These are phyloP conservation scores for Phytophthora citrophthora DNA, from an alignment of 352 stramenopile species.

Conservation along the genomic window DNA sequence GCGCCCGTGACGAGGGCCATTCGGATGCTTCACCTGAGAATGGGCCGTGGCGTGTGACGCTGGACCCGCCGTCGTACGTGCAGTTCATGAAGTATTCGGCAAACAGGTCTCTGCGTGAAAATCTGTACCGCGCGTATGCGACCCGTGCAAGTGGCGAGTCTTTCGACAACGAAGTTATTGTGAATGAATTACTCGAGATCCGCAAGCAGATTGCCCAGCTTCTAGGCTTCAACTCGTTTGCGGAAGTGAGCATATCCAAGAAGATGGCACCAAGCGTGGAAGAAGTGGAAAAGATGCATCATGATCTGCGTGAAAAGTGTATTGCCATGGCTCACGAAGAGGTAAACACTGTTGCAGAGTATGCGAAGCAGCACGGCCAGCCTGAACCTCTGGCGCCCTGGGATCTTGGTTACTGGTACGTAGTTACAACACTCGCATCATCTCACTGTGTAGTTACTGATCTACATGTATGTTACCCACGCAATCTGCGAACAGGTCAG, in stretches of 20 bases:
- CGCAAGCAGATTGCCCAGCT: conserved; percentile 91
- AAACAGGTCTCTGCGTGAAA: conserved; percentile 91
- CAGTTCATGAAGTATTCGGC: conserved; percentile 96
- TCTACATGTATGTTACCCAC: not conserved
- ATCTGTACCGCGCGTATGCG: conserved; percentile 93
- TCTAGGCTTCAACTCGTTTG: conserved; percentile 95
- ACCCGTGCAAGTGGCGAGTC: conserved; percentile 89
- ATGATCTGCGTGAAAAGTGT: conserved; percentile 94
- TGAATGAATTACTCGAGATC: conserved; percentile 94
- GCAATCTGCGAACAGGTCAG: conserved; percentile 57
- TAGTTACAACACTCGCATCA: not conserved
- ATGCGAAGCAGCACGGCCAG: conserved; percentile 85
- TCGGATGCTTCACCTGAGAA: conserved; percentile 67
- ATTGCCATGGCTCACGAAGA: conserved; percentile 91
- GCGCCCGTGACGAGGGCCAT: conserved; percentile 69
- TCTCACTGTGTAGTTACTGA: not conserved
- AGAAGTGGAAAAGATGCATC: conserved; percentile 93
- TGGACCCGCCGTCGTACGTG: conserved; percentile 96
- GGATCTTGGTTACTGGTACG: conserved; percentile 95
- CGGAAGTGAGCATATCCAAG: conserved; percentile 91
- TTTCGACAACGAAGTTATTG: conserved; percentile 94
- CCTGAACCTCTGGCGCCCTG: conserved; percentile 87
- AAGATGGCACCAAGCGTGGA: conserved; percentile 97
- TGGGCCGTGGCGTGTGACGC: conserved; percentile 95
- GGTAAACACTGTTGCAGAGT: conserved; percentile 89